Conservation (phyloP, 805 yeast species). For the Candida stauntonica region DNA sequence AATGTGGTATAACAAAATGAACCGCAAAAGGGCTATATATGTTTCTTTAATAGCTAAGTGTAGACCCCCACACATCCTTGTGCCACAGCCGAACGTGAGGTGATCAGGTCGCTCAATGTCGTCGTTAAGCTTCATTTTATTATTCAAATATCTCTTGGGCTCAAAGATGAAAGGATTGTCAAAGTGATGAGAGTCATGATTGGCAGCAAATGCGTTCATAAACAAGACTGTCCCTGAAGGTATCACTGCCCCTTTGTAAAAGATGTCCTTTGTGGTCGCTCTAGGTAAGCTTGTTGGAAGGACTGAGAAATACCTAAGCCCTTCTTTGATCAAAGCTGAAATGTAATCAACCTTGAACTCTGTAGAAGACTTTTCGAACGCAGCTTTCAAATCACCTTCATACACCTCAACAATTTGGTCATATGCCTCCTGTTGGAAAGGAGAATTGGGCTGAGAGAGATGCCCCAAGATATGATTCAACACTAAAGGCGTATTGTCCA, state of each 20-base stretch:
- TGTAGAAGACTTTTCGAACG: constrained; percentile 32
- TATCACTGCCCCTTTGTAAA: constrained; percentile 36
- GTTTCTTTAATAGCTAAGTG: constrained; percentile 61
- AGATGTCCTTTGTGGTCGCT: constrained; percentile 47
- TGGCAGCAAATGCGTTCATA: constrained; percentile 69
- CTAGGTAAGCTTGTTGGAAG: constrained; percentile 67
- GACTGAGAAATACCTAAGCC: constrained; percentile 58
- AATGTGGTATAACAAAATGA: constrained; percentile 48
- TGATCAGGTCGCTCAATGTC: constrained; percentile 22
- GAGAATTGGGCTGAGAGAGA: constrained; percentile 37
- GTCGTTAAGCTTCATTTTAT: constrained; percentile 16
- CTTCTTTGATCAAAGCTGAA: constrained; percentile 57
- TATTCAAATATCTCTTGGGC: constrained; percentile 51
- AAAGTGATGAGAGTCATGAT: constrained; percentile 50
- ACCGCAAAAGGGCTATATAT: constrained; percentile 51
- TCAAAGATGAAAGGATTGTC: constrained; percentile 40
- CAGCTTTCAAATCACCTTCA: constrained; percentile 27
- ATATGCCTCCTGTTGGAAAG: constrained; percentile 42
- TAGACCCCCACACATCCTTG: constrained; percentile 69
- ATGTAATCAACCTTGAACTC: constrained; percentile 43
- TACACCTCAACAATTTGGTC: constrained; percentile 34
- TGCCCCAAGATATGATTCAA: constrained; percentile 59
- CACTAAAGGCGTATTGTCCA: constrained; percentile 66
- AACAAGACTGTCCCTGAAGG: constrained; percentile 53
- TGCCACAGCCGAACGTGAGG: constrained; percentile 65